phyloP scores from a whole-genome alignment of 1,284 basidiomycete genomes.

The Ceratobasidium sp. region DNA sequence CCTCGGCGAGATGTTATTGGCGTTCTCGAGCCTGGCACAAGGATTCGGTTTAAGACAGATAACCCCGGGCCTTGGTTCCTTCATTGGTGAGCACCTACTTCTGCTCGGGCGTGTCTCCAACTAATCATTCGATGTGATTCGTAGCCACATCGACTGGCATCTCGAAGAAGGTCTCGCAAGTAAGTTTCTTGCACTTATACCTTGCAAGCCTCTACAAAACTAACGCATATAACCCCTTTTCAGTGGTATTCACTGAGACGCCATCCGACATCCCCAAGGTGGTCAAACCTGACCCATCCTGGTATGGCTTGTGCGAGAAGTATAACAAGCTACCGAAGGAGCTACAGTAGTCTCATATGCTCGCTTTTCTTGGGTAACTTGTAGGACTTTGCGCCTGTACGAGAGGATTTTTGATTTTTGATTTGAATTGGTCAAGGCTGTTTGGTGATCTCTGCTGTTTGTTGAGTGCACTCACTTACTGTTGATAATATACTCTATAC shows the following conservation, averaged over 20 bases:
- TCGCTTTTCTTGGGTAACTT: neutral
- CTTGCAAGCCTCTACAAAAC: neutral
- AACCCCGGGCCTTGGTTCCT: conserved; percentile 64
- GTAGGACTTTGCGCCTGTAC: neutral
- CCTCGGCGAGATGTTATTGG: conserved; percentile 57
- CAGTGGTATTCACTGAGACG: conserved; percentile 39
- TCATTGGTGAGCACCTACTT: conserved; percentile 59
- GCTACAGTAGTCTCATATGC: neutral
- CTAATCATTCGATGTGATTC: neutral
- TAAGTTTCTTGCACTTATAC: conserved; percentile 53
- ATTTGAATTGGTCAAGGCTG: neutral
- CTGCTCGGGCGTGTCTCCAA: neutral
- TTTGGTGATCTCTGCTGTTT: neutral
- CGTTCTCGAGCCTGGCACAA: conserved; percentile 54
- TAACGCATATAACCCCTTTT: conserved; percentile 27
- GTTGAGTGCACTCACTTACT: neutral
- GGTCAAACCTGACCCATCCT: conserved; percentile 15
- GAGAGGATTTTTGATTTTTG: conserved; percentile 17
- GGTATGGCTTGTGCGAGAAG: conserved; percentile 33
- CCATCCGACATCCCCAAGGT: conserved; percentile 22
- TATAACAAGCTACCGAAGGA: conserved; percentile 21
- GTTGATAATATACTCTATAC: neutral
- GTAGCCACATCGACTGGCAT: conserved; percentile 67
- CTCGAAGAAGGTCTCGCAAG: conserved; percentile 55
- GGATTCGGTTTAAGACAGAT: conserved; percentile 59